A percentile compares a stretch with the other conserved stretches of the same genome.
phyloP scores from a whole-genome alignment of 176 grass and related monocot genomes.

The Tillandsia leiboldiana region DNA sequence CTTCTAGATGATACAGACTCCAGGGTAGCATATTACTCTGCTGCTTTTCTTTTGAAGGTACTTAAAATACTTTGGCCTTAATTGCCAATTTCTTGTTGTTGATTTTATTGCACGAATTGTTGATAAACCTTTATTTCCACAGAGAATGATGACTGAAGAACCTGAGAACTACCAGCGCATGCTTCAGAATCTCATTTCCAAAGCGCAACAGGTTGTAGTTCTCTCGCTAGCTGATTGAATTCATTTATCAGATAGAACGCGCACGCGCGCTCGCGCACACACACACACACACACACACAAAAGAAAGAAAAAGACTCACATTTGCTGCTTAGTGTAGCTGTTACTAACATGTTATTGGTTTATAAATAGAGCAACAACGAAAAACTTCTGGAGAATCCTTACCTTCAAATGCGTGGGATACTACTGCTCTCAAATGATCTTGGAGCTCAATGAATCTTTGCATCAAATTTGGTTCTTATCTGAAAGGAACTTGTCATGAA shows the following conservation, averaged over 20 bases:
- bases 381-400: slow-evolving; percentile 98
- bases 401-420: slow-evolving; percentile 98
- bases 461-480: slow-evolving; percentile 3
- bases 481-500: slow-evolving; percentile 17
- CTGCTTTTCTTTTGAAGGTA: slow-evolving; percentile 98
- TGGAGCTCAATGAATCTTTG: slow-evolving; percentile 46
- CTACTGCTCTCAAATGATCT: slow-evolving; percentile 81
- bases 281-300: not conserved
- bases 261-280: too few relatives aligned
- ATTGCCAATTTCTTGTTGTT: slow-evolving; percentile 23
- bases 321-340: slow-evolving; percentile 11
- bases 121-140: slow-evolving; percentile 22
- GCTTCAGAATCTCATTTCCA: slow-evolving; percentile 93
- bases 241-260: not conserved
- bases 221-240: not conserved
- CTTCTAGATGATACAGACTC: slow-evolving; percentile 96
- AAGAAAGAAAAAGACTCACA: not conserved
- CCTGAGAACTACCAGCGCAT: slow-evolving; percentile 83
- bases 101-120: not conserved
- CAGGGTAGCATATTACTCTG: slow-evolving; percentile 96
- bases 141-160: slow-evolving; percentile 99
- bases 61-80: not conserved
- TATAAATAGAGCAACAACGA: slow-evolving; percentile 83
- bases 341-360: slow-evolving; percentile 10
- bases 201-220: slow-evolving; percentile 72